Conservation (phyloP, 2,329 filamentous ascomycete species). For the Cercospora sp. region DNA sequence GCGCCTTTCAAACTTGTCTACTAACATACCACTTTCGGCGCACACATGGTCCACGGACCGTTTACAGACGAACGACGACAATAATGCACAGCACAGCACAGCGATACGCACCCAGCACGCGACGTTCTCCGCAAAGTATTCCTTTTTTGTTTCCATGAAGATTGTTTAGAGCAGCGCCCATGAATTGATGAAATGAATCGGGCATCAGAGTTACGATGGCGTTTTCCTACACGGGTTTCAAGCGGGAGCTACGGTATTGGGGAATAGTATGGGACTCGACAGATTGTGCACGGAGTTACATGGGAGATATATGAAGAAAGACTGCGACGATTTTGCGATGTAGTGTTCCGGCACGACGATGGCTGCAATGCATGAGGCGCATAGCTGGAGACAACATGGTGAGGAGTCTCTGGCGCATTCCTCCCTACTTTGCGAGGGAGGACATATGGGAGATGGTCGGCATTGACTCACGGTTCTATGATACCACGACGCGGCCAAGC, state of each 20-base stretch:
- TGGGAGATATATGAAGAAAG: conserved; percentile 1
- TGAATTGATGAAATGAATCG: conserved; percentile 3
- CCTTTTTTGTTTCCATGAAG: not conserved
- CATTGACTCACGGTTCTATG: conserved; percentile 5
- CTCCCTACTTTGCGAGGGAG: not conserved
- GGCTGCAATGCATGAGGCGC: not conserved
- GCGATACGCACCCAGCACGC: not conserved
- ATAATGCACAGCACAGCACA: conserved; percentile 1
- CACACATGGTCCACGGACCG: not conserved
- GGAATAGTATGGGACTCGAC: not conserved
- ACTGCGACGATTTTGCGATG: not conserved
- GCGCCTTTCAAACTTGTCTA: not conserved
- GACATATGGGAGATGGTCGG: not conserved
- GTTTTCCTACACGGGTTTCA: not conserved
- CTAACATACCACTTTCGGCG: conserved; percentile 1
- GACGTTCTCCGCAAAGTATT: not conserved
- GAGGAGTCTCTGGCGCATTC: not conserved
- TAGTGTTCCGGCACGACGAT: not conserved
- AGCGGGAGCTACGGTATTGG: not conserved
- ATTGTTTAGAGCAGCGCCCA: not conserved
- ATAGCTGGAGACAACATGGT: not conserved
- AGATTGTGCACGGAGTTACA: not conserved
- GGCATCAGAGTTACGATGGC: not conserved
- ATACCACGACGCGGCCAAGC: conserved; percentile 2
- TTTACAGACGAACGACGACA: not conserved